Percentiles rank a stretch among this genome's conserved stretches.
phyloP scores from a whole-genome alignment of 768 basidiomycete genomes.

The Lactifluus piperatus region DNA sequence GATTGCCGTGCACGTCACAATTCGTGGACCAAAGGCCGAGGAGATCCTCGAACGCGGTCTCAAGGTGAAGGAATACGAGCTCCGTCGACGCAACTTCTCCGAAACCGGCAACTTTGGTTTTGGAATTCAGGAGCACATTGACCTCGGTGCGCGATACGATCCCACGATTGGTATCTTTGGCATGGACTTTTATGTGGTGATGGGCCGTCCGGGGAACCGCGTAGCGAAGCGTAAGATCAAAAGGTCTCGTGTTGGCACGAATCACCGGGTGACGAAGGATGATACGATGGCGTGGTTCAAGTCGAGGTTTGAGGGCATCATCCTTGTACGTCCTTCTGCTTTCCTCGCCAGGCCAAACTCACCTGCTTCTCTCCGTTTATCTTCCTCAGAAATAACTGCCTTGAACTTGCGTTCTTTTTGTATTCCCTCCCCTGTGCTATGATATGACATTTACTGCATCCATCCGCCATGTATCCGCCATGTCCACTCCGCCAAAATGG shows the following conservation, averaged over 20 bases:
- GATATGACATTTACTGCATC: conserved; percentile 1
- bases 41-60: conserved; percentile 28
- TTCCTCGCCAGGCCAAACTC: neutral
- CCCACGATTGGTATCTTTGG: conserved; percentile 9
- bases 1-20: conserved; percentile 63
- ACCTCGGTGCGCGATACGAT: conserved; percentile 7
- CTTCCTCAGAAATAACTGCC: conserved; percentile 2
- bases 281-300: conserved; percentile 95
- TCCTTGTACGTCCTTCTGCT: conserved; percentile 55
- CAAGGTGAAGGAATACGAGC: conserved; percentile 99
- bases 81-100: conserved; percentile 94
- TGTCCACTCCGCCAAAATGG: neutral
- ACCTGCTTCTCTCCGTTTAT: neutral
- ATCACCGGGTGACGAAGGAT: conserved; percentile 44
- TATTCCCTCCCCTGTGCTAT: neutral
- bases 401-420: neutral
- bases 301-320: conserved; percentile 97
- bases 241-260: conserved; percentile 78
- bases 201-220: conserved; percentile 5
- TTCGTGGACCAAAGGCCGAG: conserved; percentile 8
- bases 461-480: neutral
- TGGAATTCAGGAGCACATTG: conserved; percentile 34
- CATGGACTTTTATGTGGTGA: conserved; percentile 8
- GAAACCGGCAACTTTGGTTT: conserved; percentile 99
- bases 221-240: conserved; percentile 87